Evolutionary conservation across 2,329 filamentous ascomycete genomes (phyloP).

Genomic region (Botryotinia convoluta): DNA sequence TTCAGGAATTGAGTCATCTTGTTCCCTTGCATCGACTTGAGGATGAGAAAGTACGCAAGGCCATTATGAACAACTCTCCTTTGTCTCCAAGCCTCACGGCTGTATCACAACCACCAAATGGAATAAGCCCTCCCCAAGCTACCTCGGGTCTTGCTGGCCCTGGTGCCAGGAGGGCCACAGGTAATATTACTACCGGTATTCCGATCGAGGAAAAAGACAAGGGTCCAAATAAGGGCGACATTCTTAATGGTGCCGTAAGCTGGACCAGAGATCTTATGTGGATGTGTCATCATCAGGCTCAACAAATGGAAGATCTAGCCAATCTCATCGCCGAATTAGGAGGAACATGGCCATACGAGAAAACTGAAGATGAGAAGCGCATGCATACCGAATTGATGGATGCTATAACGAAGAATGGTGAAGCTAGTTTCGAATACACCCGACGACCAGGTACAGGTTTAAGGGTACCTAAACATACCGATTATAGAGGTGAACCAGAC

Average conservation of each 20-base stretch:
- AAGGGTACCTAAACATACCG: constrained; percentile 89
- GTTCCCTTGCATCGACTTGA: constrained; percentile 91
- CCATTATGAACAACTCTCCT: constrained; percentile 87
- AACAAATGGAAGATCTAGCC: constrained; percentile 83
- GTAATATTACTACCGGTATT: constrained; percentile 87
- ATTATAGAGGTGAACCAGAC: constrained; percentile 78
- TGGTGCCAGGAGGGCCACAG: constrained; percentile 73
- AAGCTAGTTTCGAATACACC: constrained; percentile 73
- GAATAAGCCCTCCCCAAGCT: constrained; percentile 68
- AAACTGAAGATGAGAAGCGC: constrained; percentile 87
- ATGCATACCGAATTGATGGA: constrained; percentile 94
- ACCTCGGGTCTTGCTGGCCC: constrained; percentile 86
- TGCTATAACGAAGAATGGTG: constrained; percentile 77
- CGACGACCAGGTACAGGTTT: constrained; percentile 80
- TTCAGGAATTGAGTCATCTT: constrained; percentile 91
- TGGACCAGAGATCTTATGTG: constrained; percentile 99
- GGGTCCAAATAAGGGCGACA: constrained; percentile 97
- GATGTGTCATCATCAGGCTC: constrained; percentile 85
- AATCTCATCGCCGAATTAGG: constrained; percentile 71
- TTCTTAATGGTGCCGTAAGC: constrained; percentile 92
- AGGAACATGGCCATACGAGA: constrained; percentile 73
- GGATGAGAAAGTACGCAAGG: constrained; percentile 94
- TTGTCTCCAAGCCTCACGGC: constrained; percentile 78
- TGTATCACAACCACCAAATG: constrained; percentile 47
- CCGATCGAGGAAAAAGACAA: constrained; percentile 98